Conservation (phyloP, 805 yeast genomes). For the Huiozyma naganishii region DNA sequence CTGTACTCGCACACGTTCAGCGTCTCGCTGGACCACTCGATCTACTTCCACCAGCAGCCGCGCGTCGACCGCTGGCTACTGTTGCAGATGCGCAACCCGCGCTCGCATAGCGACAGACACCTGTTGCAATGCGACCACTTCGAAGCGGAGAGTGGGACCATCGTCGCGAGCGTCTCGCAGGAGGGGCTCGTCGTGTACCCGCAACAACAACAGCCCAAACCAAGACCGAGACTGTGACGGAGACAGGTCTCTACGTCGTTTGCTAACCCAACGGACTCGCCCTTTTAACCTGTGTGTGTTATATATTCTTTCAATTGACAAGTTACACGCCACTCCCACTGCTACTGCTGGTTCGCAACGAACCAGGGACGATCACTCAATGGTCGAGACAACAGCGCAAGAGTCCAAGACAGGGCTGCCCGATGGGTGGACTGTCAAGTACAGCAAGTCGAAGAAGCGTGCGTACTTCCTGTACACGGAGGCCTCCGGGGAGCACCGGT, state of each 20-base stretch:
- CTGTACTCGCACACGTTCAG: conserved; percentile 39
- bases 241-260: background rate
- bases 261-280: background rate
- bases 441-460: conserved; percentile 69
- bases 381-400: background rate
- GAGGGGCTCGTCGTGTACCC: conserved; percentile 41
- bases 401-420: conserved; percentile 62
- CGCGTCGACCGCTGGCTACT: conserved; percentile 41
- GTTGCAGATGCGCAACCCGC: conserved; percentile 37
- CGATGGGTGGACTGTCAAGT: conserved; percentile 68
- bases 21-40: conserved; percentile 55
- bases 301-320: no score
- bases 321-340: no score
- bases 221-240: conserved; percentile 15
- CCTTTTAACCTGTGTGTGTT: no score
- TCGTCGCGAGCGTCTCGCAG: conserved; percentile 53
- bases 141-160: conserved; percentile 34
- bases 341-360: no score
- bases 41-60: conserved; percentile 47
- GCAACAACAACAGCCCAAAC: conserved; percentile 5
- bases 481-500: conserved; percentile 39
- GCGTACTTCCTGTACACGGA: conserved; percentile 72
- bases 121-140: conserved; percentile 50
- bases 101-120: conserved; percentile 43
- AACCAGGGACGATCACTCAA: background rate